phyloP scores from a whole-genome alignment of 192 early-diverging fungal genomes.

The Coemansia sp. region DNA sequence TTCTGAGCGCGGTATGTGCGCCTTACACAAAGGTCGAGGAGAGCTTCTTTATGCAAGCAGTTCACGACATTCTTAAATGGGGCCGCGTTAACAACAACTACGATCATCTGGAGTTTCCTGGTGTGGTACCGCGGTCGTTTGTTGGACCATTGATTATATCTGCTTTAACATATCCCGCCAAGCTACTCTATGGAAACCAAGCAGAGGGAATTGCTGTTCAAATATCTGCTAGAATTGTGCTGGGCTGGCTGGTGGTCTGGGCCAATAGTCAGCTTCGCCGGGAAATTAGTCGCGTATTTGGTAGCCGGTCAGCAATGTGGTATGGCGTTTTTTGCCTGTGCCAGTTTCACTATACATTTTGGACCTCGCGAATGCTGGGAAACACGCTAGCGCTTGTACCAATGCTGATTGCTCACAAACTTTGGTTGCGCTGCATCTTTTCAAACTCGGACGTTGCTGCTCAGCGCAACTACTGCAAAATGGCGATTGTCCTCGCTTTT shows the following conservation, averaged over 20 bases:
- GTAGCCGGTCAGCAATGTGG: conserved; percentile 41
- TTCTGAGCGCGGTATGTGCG: conserved; percentile 33
- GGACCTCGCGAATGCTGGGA: conserved; percentile 82
- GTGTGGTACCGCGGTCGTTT: conserved; percentile 94
- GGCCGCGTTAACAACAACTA: conserved; percentile 53
- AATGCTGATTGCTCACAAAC: conserved; percentile 55
- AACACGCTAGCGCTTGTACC: conserved; percentile 83
- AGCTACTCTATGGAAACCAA: conserved; percentile 6
- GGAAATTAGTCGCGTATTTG: conserved; percentile 61
- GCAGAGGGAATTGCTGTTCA: conserved; percentile 30
- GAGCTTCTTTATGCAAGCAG: conserved; percentile 92
- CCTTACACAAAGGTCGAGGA: conserved; percentile 98
- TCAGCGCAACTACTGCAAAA: conserved; percentile 17
- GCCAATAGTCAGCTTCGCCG: conserved; percentile 57
- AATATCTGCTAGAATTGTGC: conserved; percentile 41
- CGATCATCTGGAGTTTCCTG: conserved; percentile 91
- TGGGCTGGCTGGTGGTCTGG: conserved; percentile 56
- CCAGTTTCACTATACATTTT: conserved; percentile 91
- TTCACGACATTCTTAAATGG: conserved; percentile 80
- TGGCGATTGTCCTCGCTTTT: conserved; percentile 39
- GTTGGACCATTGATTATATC: conserved; percentile 74
- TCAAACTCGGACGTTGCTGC: neutral
- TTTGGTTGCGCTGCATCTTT: conserved; percentile 44
- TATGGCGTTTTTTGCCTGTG: conserved; percentile 57
- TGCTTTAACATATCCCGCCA: conserved; percentile 38